These are phyloP conservation scores for Emericellopsis terricola DNA, from an alignment of 495 filamentous ascomycete species.

Conservation along the genomic window DNA sequence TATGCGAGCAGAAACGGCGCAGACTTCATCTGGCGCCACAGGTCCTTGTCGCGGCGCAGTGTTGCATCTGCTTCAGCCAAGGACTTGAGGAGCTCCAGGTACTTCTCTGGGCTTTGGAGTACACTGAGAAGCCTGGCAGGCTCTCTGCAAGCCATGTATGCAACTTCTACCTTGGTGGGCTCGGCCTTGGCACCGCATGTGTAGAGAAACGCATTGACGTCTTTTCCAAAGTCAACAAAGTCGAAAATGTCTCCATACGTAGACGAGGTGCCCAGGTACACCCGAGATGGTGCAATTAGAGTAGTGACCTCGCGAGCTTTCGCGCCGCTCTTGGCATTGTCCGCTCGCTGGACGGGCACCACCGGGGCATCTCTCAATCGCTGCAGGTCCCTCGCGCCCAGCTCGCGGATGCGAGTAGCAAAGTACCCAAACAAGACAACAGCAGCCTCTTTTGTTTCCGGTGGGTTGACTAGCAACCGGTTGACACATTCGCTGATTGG, in stretches of 20 bases:
- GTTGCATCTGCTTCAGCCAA: conserved; percentile 49
- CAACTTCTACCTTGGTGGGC: conserved; percentile 72
- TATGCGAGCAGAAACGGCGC: conserved; percentile 65
- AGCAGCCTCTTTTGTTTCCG: conserved; percentile 42
- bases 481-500: conserved; percentile 57
- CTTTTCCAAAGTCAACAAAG: conserved; percentile 80
- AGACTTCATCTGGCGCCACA: conserved; percentile 58
- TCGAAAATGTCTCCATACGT: conserved; percentile 83
- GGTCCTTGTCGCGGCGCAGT: conserved; percentile 59
- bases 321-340: conserved; percentile 6
- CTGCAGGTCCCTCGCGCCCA: conserved; percentile 39
- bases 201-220: conserved; percentile 76
- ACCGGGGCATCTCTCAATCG: conserved; percentile 44
- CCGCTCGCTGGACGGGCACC: conserved; percentile 41
- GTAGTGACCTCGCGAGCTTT: conserved; percentile 9
- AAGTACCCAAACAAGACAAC: conserved; percentile 65
- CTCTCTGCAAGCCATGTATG: conserved; percentile 55
- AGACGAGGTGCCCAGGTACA: conserved; percentile 58
- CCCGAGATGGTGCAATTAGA: conserved; percentile 42
- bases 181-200: conserved; percentile 79
- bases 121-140: conserved; percentile 61
- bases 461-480: conserved; percentile 49
- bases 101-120: conserved; percentile 66
- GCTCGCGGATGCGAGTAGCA: conserved; percentile 51
- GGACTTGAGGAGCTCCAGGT: conserved; percentile 59